These are phyloP conservation scores for Sclerotinia minor DNA, from an alignment of 2,329 filamentous ascomycete genomes.

Conservation along the genomic window DNA sequence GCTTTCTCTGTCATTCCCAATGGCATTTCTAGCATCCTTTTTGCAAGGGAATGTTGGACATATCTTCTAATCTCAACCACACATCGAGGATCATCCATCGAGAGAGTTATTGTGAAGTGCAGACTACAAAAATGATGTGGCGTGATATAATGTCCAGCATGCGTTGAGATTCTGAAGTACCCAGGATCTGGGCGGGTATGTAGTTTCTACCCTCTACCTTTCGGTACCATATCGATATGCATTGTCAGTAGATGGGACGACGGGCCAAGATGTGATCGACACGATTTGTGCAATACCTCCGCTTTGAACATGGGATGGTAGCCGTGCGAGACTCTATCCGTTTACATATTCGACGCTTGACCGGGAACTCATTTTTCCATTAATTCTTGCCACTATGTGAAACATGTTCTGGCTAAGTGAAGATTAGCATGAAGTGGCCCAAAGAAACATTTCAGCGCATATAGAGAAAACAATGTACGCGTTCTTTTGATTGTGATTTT, in stretches of 20 bases:
- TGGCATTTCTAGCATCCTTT: not conserved
- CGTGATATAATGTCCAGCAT: not conserved
- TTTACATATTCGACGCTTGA: slow-evolving; percentile 3
- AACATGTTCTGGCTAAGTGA: not conserved
- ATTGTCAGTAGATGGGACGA: not conserved
- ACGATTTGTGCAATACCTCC: not conserved
- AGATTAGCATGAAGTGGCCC: not conserved
- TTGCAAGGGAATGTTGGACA: not conserved
- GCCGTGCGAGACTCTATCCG: slow-evolving; percentile 9
- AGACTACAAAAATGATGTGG: not conserved
- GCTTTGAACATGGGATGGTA: slow-evolving; percentile 22
- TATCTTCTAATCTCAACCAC: not conserved
- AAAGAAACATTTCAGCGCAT: not conserved
- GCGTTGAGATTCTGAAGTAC: not conserved
- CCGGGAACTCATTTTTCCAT: not conserved
- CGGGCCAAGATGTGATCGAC: slow-evolving; percentile 5
- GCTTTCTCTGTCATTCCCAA: not conserved
- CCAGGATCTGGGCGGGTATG: not conserved
- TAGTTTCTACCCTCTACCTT: not conserved
- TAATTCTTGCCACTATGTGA: slow-evolving; percentile 2
- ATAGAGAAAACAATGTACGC: slow-evolving; percentile 5
- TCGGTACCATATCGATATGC: not conserved
- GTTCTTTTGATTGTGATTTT: not conserved
- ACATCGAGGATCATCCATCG: no score
- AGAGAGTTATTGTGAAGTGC: not conserved